Base-by-base conservation (phyloP, 2,329 filamentous ascomycete genomes). In the Fusarium sp. region DNA sequence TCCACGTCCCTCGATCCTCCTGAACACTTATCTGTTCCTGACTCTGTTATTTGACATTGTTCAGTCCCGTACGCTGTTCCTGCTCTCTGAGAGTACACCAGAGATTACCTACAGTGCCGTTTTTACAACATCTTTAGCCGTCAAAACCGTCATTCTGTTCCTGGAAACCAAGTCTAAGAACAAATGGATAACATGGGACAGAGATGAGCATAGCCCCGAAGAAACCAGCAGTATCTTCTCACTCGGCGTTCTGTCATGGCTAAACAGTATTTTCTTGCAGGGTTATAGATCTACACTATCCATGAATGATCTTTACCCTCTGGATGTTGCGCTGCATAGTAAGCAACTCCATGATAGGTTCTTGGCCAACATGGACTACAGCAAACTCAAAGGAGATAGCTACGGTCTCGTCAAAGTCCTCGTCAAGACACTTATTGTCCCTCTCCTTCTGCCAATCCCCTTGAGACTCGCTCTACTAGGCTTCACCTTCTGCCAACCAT, bases 41-140 rank as follows among this genome's bases (percentile, higher is more conserved):
- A 84, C 83, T 7, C 69, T 85, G 0, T 72, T 88, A 5, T 80
- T 87, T 19, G 86, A 88, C 43, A 74, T 81, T 12, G 80, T 80
- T 0, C 83, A 84, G 64, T 77, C 79, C 0, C 80, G 86, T 12
- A 87, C 85, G 0, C 66, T 83, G 3, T 87, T 83, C 79, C 77
- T 87, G 30, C 70, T 78, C 37, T 73, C 72, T 44, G 38, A 53
- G 16, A 73, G 56, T 18, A 52, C 65, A 19, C 40, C 64, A 1
- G 69, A 75, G 28, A 67, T 52, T 9, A 61, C 69, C 32, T 64
- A 78, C 8, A 77, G 80, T 2, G 73, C 78, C 7, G 63, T 85
- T 1, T 82, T 84, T 18, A 82, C 81, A 8, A 73, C 78, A 1
- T 78, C 80, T 0, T 60, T 83, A 9, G 81, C 67, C 1, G 23